A percentile compares a stretch with the other conserved stretches of the same genome.
Conservation (phyloP, 1,139 yeast genomes). For the Sugiyamaella sp. region DNA sequence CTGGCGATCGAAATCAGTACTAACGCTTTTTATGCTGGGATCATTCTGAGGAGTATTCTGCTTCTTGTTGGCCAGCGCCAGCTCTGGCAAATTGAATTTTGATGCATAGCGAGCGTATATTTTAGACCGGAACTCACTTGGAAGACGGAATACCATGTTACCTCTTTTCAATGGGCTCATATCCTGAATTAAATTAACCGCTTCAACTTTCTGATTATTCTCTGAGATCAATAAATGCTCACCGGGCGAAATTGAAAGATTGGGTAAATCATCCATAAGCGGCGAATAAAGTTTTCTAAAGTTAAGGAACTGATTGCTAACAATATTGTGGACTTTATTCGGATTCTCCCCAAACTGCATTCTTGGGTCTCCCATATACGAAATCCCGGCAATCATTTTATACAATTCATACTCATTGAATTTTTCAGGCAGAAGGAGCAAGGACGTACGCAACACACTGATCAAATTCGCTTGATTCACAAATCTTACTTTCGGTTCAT, state of each 20-base stretch:
- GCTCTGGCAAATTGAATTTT: slow-evolving; percentile 20
- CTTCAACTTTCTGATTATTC: slow-evolving; percentile 28
- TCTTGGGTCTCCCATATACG: slow-evolving; percentile 90
- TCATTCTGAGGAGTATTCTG: slow-evolving; percentile 9
- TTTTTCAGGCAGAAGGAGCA: slow-evolving; percentile 55
- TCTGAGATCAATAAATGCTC: slow-evolving; percentile 27
- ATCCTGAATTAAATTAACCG: slow-evolving; percentile 43
- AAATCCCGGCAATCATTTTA: slow-evolving; percentile 73
- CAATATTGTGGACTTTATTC: slow-evolving; percentile 82
- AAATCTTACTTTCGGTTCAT: slow-evolving; percentile 60
- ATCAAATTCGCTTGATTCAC: slow-evolving; percentile 76
- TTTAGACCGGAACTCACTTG: slow-evolving; percentile 53
- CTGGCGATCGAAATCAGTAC: slow-evolving; percentile 41
- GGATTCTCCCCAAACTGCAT: slow-evolving; percentile 91
- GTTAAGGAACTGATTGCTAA: slow-evolving; percentile 66
- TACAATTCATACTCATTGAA: slow-evolving; percentile 70
- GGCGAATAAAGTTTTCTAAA: slow-evolving; percentile 78
- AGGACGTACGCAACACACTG: slow-evolving; percentile 77
- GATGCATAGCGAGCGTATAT: slow-evolving; percentile 49
- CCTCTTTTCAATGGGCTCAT: slow-evolving; percentile 43
- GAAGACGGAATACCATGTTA: slow-evolving; percentile 50
- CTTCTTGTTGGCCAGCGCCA: slow-evolving; percentile 17
- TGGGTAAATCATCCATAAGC: slow-evolving; percentile 52
- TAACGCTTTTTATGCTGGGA: slow-evolving; percentile 13
- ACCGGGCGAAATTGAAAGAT: slow-evolving; percentile 36